A percentile compares a stretch with the other conserved stretches of the same genome.
phyloP scores from a whole-genome alignment of 2,329 filamentous ascomycete species.

The Bertia moriformis region DNA sequence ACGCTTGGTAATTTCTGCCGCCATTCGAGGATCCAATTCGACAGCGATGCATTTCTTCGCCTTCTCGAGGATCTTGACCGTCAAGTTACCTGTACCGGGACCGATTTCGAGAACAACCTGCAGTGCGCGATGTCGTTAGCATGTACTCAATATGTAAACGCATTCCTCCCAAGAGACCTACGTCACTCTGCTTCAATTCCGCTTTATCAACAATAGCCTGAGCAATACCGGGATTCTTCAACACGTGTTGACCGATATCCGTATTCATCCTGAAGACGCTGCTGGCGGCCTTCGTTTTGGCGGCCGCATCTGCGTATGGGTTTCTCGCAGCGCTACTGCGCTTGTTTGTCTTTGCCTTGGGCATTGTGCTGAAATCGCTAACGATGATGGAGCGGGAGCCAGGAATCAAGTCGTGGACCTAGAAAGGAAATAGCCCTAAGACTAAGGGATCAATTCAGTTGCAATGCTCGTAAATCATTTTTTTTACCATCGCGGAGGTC shows the following conservation, averaged over 20 bases:
- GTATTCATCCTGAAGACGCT: slow-evolving; percentile 98
- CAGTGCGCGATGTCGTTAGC: too few species aligned
- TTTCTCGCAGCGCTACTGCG: slow-evolving; percentile 32
- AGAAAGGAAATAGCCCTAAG: too few species aligned
- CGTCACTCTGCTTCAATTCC: slow-evolving; percentile 76
- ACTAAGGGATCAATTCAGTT: too few species aligned
- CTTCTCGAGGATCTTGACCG: slow-evolving; percentile 74
- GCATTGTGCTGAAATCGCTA: too few species aligned
- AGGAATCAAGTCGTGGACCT: too few species aligned
- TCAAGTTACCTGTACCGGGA: slow-evolving; percentile 78
- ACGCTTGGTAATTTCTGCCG: slow-evolving; percentile 82
- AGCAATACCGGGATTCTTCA: slow-evolving; percentile 80
- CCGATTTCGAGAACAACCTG: slow-evolving; percentile 80
- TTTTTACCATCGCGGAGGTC: too few species aligned
- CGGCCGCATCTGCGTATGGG: slow-evolving; percentile 8
- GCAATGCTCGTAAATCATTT: too few species aligned
- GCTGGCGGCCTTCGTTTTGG: slow-evolving; percentile 36
- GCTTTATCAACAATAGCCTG: slow-evolving; percentile 72
- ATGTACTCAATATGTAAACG: neutral
- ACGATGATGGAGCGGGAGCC: too few species aligned
- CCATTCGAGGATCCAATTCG: slow-evolving; percentile 92
- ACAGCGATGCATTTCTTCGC: slow-evolving; percentile 72
- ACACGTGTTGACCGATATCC: slow-evolving; percentile 71
- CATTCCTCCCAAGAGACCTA: slow-evolving; percentile 12
- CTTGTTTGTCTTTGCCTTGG: slow-evolving; percentile 35